Conservation (phyloP, 2,329 filamentous ascomycete genomes). For the Pyrenochaeta sp. region DNA sequence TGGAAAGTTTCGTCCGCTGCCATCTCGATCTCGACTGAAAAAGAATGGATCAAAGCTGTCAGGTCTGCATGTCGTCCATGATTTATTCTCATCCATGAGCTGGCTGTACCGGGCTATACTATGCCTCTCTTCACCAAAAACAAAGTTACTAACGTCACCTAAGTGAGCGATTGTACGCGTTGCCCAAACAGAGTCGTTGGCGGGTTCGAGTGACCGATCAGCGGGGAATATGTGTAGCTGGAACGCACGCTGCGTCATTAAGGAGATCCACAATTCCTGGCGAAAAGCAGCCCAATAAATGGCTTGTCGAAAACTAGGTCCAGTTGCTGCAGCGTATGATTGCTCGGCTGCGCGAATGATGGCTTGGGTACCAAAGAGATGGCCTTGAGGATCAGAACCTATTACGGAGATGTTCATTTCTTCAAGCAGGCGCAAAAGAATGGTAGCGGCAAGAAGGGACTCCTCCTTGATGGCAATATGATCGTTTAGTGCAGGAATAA, state of each 20-base stretch:
- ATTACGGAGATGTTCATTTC: slow-evolving; percentile 53
- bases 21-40: slow-evolving; percentile 42
- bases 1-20: slow-evolving; percentile 44
- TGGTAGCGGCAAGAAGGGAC: slow-evolving; percentile 51
- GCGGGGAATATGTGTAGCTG: slow-evolving; percentile 48
- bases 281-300: slow-evolving; percentile 51
- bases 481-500: slow-evolving; percentile 53
- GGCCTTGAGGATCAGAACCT: slow-evolving; percentile 47
- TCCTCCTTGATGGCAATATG: slow-evolving; percentile 52
- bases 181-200: slow-evolving; percentile 53
- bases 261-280: slow-evolving; percentile 49
- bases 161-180: slow-evolving; percentile 53
- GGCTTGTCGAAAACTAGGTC: slow-evolving; percentile 44
- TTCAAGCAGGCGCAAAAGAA: slow-evolving; percentile 52
- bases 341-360: slow-evolving; percentile 47
- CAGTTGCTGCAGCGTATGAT: slow-evolving; percentile 40
- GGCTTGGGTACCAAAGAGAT: slow-evolving; percentile 50
- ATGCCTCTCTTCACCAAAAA: slow-evolving; percentile 45
- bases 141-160: slow-evolving; percentile 48
- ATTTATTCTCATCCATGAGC: slow-evolving; percentile 45
- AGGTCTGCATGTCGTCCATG: slow-evolving; percentile 42
- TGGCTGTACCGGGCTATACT: slow-evolving; percentile 38
- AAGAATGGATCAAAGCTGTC: slow-evolving; percentile 48
- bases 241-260: slow-evolving; percentile 48
- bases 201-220: slow-evolving; percentile 51